These are phyloP conservation scores for Trypanosoma mega DNA, from an alignment of 208 protist species.

Conservation along the genomic window DNA sequence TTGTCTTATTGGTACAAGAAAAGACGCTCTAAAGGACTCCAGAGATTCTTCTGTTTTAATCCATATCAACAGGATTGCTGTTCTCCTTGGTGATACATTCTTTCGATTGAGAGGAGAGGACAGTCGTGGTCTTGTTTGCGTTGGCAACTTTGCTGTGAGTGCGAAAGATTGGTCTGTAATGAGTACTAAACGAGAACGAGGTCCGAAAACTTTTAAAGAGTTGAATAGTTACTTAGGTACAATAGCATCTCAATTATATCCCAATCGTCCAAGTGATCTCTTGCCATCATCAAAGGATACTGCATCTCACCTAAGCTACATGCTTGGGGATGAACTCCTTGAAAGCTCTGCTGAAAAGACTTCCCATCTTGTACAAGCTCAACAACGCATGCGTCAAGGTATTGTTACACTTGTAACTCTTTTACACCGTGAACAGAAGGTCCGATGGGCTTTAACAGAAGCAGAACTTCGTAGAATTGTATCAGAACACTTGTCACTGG, in stretches of 20 bases:
- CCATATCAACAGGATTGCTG: constrained; percentile 27
- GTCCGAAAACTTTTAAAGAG: constrained; percentile 28
- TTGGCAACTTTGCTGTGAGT: constrained; percentile 31
- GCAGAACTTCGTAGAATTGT: constrained; percentile 23
- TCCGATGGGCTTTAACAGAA: constrained; percentile 26
- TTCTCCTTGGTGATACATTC: constrained; percentile 30
- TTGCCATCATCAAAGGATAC: constrained; percentile 27
- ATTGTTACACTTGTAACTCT: constrained; percentile 31
- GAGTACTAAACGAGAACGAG: constrained; percentile 27
- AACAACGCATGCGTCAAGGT: constrained; percentile 27
- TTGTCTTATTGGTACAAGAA: constrained; percentile 27
- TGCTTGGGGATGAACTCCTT: constrained; percentile 31
- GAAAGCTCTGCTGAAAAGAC: constrained; percentile 28
- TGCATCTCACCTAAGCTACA: constrained; percentile 30
- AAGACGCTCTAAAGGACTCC: constrained; percentile 24
- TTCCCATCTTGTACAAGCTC: constrained; percentile 23
- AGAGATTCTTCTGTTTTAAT: constrained; percentile 23
- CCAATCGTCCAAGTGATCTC: constrained; percentile 25
- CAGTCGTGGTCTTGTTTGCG: constrained; percentile 21
- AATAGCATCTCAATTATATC: constrained; percentile 21
- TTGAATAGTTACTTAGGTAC: constrained; percentile 19
- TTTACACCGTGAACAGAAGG: constrained; percentile 29
- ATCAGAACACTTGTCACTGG: constrained; percentile 25
- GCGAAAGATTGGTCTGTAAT: constrained; percentile 28
- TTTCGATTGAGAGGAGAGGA: constrained; percentile 29